Base-by-base conservation (phyloP, 2,329 filamentous ascomycete species). In the Botrytis porri region DNA sequence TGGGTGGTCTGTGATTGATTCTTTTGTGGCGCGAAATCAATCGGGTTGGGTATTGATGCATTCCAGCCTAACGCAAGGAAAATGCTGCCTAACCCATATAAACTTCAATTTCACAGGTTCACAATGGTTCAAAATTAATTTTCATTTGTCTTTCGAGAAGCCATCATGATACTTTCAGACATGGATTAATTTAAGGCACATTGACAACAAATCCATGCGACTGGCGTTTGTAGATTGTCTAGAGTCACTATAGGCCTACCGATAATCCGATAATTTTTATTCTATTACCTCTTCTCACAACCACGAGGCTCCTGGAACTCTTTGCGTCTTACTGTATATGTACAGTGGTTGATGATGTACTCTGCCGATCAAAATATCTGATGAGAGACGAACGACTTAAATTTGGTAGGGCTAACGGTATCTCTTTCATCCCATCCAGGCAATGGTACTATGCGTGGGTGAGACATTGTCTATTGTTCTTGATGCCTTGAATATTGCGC, bases 11-110 rank as follows among this genome's bases (percentile, higher is more conserved):
- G 65, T 67, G 65, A 57, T 57, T 67, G 65, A 57, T 57, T 67
- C 29, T 67, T 67, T 57, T 37, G 69, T 73, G 67, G 71, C 73
- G 76, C 76, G 75, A 76, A 77, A 66, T 74, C 74, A 72, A 70
- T 73, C 76, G 78, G 73, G 81, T 85, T 83, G 83, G 84, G 84
- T 83, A 84, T 80, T 82, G 81, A 85, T 83, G 83, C 84, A 80
- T 82, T 76, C 76, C 77, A 75, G 82, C 82, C 83, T 80, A 76
- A 73, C 67, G 54, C 37, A 37, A 43, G 64, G 16, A 64, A 69
- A 71, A 61, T 59, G 43, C 41, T 70, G 69, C 69, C 69, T 70
- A 70, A 70, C 29, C 69, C 59, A 70, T 35, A 59, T 51, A 67
- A 61, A 61, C 54, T 39, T 65, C 37, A 70, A 29, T 57, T 63